Base-by-base conservation (phyloP, 2,329 filamentous ascomycete species). In the Macroventuria anomochaeta region DNA sequence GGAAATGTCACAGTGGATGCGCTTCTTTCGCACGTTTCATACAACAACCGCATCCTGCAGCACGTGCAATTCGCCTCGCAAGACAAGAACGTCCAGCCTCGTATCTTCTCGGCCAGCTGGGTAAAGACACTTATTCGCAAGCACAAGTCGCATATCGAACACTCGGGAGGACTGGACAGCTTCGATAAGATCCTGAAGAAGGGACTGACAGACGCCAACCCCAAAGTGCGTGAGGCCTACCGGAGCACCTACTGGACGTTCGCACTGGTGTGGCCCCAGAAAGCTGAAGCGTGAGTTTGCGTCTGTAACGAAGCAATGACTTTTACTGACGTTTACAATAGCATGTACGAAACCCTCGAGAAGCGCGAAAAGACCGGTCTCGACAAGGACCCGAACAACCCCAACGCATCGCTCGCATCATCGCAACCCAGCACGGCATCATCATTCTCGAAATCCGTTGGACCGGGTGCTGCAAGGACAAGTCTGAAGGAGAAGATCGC, bases 61-160 rank as follows among this genome's bases (percentile, higher is more conserved):
- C 93, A 97, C 67, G 80, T 97, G 40, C 90, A 87, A 79, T 78
- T 80, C 47, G 93, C 93, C 20, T 89, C 85, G 58, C 89, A 96
- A 71, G 93, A 99, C 78, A 97, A 97, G 79, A 97, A 97, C 69
- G 88, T 93, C 2, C 89, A 95, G 68, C 88, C 93, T 13, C 86
- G 95, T 57, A 85, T 85, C 1, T 96, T 88, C 73, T 88, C 88
- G 1, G 82, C 89, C 2, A 87, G 84, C 7, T 99, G 95, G 95
- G 77, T 97, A 25, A 90, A 88, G 74, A 96, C 88, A 1, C 75
- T 97, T 17, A 77, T 99, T 32, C 87, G 83, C 62, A 90, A 91
- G 65, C 90, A 96, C 75, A 96, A 92, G 76, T 84, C 80, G 58
- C 87, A 91, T 33, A 81, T 97, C 55, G 93, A 97, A 71, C 91